Evolutionary conservation across 2,329 filamentous ascomycete species (phyloP).

Genomic region (Ophiostoma sp.): DNA sequence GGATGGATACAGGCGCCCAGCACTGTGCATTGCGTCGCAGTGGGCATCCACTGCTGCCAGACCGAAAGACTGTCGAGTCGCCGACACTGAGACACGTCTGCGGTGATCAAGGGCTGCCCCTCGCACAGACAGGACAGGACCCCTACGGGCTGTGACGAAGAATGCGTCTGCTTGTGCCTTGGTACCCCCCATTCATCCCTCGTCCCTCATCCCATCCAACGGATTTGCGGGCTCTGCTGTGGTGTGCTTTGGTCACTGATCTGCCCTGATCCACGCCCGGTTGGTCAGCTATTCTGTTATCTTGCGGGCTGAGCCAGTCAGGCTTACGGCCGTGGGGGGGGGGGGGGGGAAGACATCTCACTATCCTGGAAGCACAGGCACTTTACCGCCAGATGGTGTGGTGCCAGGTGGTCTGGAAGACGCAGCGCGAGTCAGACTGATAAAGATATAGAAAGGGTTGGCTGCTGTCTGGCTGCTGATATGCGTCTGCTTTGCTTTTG

Average conservation of each 20-base stretch:
- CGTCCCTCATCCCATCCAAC: neutral
- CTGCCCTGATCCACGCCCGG: neutral
- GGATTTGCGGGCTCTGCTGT: neutral
- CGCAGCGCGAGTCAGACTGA: neutral
- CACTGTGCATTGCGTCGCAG: too few relatives aligned
- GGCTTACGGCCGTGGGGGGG: neutral
- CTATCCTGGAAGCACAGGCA: neutral
- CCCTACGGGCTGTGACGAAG: neutral
- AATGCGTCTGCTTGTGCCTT: neutral
- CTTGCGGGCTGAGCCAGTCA: neutral
- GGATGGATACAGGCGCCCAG: too few relatives aligned
- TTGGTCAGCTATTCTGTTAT: neutral
- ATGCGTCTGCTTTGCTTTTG: neutral
- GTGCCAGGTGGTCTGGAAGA: too few relatives aligned
- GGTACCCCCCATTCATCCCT: neutral
- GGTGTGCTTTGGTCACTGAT: neutral
- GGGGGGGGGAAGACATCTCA: neutral
- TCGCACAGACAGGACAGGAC: neutral
- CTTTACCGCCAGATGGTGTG: too few relatives aligned
- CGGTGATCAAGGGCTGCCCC: neutral
- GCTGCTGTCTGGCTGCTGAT: neutral
- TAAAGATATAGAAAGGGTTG: constrained; percentile 2
- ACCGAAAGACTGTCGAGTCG: neutral
- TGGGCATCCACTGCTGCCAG: neutral
- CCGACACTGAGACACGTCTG: neutral